Conservation (phyloP, 2,329 filamentous ascomycete species). For the Diaporthe velutina region DNA sequence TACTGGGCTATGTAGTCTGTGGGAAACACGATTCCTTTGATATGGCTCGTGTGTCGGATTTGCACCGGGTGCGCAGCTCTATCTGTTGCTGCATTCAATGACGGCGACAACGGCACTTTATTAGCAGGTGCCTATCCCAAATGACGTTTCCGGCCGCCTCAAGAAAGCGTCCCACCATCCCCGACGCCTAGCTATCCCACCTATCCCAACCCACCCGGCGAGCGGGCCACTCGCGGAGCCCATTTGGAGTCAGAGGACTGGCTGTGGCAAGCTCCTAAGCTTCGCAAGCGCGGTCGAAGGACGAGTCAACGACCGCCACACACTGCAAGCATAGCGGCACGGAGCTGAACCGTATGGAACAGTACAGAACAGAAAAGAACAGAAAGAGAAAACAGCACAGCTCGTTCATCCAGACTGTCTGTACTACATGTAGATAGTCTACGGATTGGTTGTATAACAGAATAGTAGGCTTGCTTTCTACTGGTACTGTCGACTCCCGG, state of each 20-base stretch:
- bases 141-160: slow-evolving; percentile 26
- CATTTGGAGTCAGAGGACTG: slow-evolving; percentile 15
- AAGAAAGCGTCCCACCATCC: not conserved
- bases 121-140: not conserved
- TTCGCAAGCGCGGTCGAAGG: not conserved
- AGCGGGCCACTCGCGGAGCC: slow-evolving; percentile 6
- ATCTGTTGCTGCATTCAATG: slow-evolving; percentile 1
- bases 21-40: slow-evolving; percentile 7
- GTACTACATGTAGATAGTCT: not conserved
- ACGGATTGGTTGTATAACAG: not conserved
- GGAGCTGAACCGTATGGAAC: not conserved
- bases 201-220: not conserved
- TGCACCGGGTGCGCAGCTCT: not conserved
- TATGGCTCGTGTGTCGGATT: not conserved
- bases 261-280: slow-evolving; percentile 17
- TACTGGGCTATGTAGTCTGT: not conserved
- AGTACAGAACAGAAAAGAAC: not conserved
- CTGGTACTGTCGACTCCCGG: not conserved
- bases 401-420: not conserved
- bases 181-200: too few species aligned
- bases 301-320: slow-evolving; percentile 29
- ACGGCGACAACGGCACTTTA: slow-evolving; percentile 4
- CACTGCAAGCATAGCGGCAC: not conserved
- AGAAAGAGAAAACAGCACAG: not conserved
- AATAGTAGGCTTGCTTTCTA: not conserved